Base-by-base conservation (phyloP, 768 basidiomycete species). In the Lactarius sanguifluus region DNA sequence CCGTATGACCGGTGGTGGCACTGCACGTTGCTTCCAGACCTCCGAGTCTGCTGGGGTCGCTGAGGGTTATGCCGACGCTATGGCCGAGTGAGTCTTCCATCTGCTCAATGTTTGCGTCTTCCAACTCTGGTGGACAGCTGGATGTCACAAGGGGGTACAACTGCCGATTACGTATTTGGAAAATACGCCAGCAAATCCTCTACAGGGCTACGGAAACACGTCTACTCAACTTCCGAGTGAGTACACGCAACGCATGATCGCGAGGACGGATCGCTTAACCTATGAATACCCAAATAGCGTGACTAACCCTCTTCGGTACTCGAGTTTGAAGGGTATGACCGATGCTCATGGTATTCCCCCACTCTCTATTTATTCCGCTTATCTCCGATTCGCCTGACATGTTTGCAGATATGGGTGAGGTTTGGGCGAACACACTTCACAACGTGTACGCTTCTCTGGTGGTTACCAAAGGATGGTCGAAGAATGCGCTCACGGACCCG, bases 41-140 rank as follows among this genome's bases (percentile, higher is more conserved):
- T 79, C 79, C 30, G 88, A 89, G 72, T 78, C 87, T 3, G 83
- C 84, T 30, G 88, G 87, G 10, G 81, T 89, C 23, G n/a, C n/a
- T n/a, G 47, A 50, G 47, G 47, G 47, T 5, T 50, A 50, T 23
- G 47, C n/a, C 12, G 81, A 87, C 74, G 68, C 73, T 6, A 65
- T 75, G 47, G 74, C 74, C 1, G 73, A 75, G 72, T 73, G 47
- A 28, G 66, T 61, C 10, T 20, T 23, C 25, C 40, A 12, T 50
- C 18, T 12, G 13, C 13, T 25, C 15, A 18, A 28, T 15, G 41
- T 16, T 8, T n/a, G 10, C 20, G 64, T 68, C 28, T 43, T 74
- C 38, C 8, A 10, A 64, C 28, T 12, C 7, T 18, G 12, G 30
- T 43, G 20, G 34, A 5, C 57, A 77, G 75, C 61, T 77, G 76